Evolutionary conservation across 345 rosid genomes (phyloP), one percentile per base, ranked within the genome.

Genomic region (Bruguiera parviflora): DNA sequence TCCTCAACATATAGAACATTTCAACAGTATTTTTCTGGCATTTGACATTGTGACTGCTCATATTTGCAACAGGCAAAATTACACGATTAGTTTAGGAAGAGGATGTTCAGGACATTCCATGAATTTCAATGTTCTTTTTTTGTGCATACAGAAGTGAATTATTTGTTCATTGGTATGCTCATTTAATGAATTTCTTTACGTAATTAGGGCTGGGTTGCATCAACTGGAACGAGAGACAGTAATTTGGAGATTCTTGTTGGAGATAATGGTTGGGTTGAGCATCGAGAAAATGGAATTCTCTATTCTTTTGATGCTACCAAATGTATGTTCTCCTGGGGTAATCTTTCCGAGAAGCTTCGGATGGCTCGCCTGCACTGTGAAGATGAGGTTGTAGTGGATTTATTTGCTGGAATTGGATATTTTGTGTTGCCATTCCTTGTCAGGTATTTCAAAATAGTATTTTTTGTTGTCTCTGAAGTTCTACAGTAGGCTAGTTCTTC

Each of bases 281-380:
- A 89, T 63, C 76, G 88, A 65, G 98, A 94, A 79, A 94, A 84
- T 78, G 98, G 92, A 43, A 84, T 94, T 65, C 65, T 87, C 52
- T 94, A 94, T 83, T 91, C 97, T 64, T 94, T 94, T 73, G 85
- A 94, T 77, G 91, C 95, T 59, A 87, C 96, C 37, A 94, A 87
- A 75, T 94, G 98, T 84, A 94, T 94, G 95, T 94, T 94, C 75
- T 94, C 97, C 21, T 94, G 97, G 96, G 98, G 98, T 6, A 94
- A 94, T 85, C 98, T 91, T 67, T 91, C 96, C 13, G 98, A 91
- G 83, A 94, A 94, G 87, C 85, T 89, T 74, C 96, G 97, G 18
- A 88, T 94, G 92, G 96, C 84, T 60, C 58, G 73, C 66, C 76
- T 85, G 81, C 79, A 80, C 59, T 94, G 96, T 61, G 67, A 68